Evolutionary conservation across 2,329 filamentous ascomycete species (phyloP).

Genomic region (Verticillium alfalfae): DNA sequence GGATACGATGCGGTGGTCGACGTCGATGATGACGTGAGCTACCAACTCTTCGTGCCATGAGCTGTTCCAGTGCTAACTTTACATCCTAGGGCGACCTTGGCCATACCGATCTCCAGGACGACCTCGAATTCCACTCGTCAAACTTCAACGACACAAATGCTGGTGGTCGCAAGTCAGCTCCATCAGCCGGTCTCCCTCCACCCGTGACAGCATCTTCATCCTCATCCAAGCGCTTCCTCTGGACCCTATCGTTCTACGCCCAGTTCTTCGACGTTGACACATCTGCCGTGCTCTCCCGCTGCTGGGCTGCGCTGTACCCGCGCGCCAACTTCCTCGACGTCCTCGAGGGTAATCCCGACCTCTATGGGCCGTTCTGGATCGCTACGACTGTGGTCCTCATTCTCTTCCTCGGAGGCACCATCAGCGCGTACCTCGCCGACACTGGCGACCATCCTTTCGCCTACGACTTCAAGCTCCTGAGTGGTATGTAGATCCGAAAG

Average conservation of each 20-base stretch:
- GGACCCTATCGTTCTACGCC: slow-evolving; percentile 88
- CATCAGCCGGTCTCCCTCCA: slow-evolving; percentile 44
- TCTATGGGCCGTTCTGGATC: slow-evolving; percentile 98
- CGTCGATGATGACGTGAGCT: slow-evolving; percentile 82
- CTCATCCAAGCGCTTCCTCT: slow-evolving; percentile 75
- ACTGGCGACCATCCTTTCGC: slow-evolving; percentile 68
- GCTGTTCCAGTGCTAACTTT: slow-evolving; percentile 5
- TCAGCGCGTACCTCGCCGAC: slow-evolving; percentile 79
- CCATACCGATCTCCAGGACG: slow-evolving; percentile 95
- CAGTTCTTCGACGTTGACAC: slow-evolving; percentile 99
- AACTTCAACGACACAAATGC: slow-evolving; percentile 63
- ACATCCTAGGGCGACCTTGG: slow-evolving; percentile 79
- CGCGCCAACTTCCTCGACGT: slow-evolving; percentile 95
- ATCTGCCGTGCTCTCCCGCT: slow-evolving; percentile 78
- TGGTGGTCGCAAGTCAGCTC: slow-evolving; percentile 43
- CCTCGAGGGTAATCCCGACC: slow-evolving; percentile 89
- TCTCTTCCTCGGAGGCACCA: slow-evolving; percentile 89
- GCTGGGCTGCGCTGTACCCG: slow-evolving; percentile 83
- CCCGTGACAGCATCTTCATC: slow-evolving; percentile 47
- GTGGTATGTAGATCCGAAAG: slow-evolving; percentile 47
- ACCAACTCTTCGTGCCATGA: neutral
- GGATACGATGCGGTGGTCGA: slow-evolving; percentile 98
- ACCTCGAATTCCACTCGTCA: slow-evolving; percentile 97
- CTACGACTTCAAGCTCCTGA: slow-evolving; percentile 87
- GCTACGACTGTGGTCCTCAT: slow-evolving; percentile 96